Conservation (phyloP, 257 asterid genomes). For the Solanum sitiens region DNA sequence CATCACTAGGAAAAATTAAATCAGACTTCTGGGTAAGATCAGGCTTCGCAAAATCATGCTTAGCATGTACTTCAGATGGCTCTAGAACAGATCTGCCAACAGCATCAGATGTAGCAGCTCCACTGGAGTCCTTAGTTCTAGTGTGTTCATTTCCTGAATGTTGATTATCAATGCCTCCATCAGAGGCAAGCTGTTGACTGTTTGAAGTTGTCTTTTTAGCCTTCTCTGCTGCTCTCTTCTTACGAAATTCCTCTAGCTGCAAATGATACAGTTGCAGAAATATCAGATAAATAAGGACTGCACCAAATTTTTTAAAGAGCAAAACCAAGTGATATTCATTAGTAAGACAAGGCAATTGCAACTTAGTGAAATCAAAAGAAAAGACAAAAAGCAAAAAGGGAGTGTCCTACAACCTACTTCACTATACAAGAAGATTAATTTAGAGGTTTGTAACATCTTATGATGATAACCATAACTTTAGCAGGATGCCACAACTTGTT, state of each 20-base stretch:
- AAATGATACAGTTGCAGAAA: not conserved
- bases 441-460: not conserved
- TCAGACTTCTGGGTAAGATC: constrained; percentile 17
- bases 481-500: not conserved
- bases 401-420: not conserved
- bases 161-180: constrained; percentile 33
- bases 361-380: not conserved
- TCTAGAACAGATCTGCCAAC: constrained; percentile 23
- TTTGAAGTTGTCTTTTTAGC: constrained; percentile 44
- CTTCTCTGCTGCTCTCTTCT: constrained; percentile 68
- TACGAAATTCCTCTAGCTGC: constrained; percentile 94
- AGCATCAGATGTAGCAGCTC: constrained; percentile 44
- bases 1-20: constrained; percentile 15
- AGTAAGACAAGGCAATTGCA: not conserved
- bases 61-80: constrained; percentile 14
- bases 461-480: not conserved
- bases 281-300: not conserved
- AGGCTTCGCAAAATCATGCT: constrained; percentile 24
- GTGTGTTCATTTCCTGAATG: constrained; percentile 29
- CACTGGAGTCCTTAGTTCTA: constrained; percentile 33
- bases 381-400: not conserved
- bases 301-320: not conserved
- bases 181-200: constrained; percentile 27
- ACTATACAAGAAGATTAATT: not conserved
- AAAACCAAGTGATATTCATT: not conserved